Percentiles rank a stretch among this genome's conserved stretches.
Evolutionary conservation across 1,284 basidiomycete species (phyloP).

Genomic region (Ustilago loliicola): DNA sequence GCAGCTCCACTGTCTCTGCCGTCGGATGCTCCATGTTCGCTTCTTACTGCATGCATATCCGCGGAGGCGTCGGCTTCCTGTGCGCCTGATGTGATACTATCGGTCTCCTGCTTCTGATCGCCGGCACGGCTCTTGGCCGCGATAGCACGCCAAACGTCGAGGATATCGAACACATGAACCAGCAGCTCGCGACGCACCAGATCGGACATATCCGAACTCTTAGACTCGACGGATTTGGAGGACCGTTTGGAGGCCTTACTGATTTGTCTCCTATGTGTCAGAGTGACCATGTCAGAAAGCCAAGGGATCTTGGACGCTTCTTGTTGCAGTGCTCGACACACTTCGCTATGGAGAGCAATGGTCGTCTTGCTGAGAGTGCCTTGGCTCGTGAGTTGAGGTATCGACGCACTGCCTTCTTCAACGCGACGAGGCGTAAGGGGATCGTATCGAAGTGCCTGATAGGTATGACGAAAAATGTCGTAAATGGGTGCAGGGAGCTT

Average conservation of each 20-base stretch:
- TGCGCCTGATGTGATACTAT: neutral
- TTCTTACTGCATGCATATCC: neutral
- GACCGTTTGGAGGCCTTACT: neutral
- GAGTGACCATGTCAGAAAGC: constrained; percentile 13
- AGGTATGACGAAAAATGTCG: constrained; percentile 30
- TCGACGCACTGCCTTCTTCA: neutral
- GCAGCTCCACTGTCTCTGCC: neutral
- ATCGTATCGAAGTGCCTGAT: constrained; percentile 22
- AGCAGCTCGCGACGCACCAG: constrained; percentile 28
- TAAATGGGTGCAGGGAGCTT: constrained; percentile 17
- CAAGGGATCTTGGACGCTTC: constrained; percentile 35
- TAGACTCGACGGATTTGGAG: neutral
- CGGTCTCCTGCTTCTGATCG: neutral
- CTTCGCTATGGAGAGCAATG: constrained; percentile 17
- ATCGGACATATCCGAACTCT: neutral
- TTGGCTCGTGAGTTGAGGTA: constrained; percentile 7
- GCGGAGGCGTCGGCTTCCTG: neutral
- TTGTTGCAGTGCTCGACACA: constrained; percentile 13
- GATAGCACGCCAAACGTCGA: constrained; percentile 22
- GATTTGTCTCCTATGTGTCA: constrained; percentile 1
- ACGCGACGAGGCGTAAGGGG: neutral
- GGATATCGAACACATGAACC: constrained; percentile 27
- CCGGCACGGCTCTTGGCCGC: neutral
- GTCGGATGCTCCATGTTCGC: neutral
- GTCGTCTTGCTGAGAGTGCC: constrained; percentile 12